phyloP scores from a whole-genome alignment of 2,329 filamentous ascomycete genomes.

The Colletotrichum liaoningense region DNA sequence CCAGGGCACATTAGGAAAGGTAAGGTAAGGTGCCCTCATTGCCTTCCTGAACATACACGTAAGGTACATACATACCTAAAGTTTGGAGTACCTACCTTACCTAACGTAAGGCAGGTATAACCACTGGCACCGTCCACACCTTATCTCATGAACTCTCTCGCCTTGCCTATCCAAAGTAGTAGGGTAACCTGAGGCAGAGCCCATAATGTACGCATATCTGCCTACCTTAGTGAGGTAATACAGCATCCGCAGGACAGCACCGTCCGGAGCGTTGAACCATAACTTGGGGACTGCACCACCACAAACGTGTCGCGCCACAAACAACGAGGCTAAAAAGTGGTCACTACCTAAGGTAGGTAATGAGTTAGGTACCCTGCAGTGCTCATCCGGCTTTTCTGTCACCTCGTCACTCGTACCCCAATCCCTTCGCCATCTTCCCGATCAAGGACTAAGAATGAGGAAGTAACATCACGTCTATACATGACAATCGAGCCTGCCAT shows the following conservation, averaged over 20 bases:
- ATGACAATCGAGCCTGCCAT: no score
- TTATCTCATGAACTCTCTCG: no score
- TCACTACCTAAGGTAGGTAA: neutral
- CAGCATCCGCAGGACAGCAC: neutral
- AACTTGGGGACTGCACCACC: slow-evolving; percentile 12
- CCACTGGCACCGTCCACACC: no score
- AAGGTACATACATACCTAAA: no score
- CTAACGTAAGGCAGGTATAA: no score
- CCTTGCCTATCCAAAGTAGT: no score
- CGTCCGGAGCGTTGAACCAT: slow-evolving; percentile 21
- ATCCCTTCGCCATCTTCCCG: neutral
- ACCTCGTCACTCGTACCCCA: neutral
- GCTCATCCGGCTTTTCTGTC: neutral
- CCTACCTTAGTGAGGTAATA: no score
- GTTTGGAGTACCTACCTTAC: no score
- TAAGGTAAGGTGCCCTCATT: neutral
- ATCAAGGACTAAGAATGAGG: neutral
- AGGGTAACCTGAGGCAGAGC: no score
- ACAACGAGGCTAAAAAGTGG: neutral
- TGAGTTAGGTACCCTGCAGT: neutral
- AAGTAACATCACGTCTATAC: neutral
- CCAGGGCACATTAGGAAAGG: neutral
- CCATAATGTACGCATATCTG: neutral
- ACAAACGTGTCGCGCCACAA: neutral
- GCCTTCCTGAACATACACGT: neutral